phyloP scores from a whole-genome alignment of 768 basidiomycete species.

The Suillus lakei region DNA sequence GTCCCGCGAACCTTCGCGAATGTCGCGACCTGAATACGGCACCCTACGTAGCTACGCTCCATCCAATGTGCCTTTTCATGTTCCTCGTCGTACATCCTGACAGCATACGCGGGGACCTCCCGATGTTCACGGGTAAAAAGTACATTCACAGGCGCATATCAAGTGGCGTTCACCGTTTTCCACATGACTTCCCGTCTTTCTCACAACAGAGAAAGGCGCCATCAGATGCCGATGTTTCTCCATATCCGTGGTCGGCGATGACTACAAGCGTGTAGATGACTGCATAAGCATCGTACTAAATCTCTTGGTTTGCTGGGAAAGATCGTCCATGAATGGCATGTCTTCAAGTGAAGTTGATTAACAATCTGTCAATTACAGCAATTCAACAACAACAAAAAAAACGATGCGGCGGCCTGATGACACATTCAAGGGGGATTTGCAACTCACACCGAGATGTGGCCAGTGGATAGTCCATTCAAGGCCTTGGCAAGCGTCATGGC shows the following conservation, averaged over 20 bases:
- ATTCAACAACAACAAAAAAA: not conserved
- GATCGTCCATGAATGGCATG: not conserved
- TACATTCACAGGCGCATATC: not conserved
- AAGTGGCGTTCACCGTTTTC: not conserved
- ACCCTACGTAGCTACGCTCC: not conserved
- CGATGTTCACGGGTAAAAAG: not conserved
- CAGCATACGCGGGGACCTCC: not conserved
- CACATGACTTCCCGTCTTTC: slow-evolving; percentile 1
- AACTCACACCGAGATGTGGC: not conserved
- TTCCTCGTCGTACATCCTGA: not conserved
- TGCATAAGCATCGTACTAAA: not conserved
- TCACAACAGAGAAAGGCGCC: slow-evolving; percentile 5
- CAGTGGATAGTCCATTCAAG: not conserved
- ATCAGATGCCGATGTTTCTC: not conserved
- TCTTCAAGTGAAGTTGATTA: not conserved
- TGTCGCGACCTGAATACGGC: not conserved
- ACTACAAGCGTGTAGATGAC: not conserved
- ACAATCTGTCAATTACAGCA: not conserved
- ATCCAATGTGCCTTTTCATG: slow-evolving; percentile 4
- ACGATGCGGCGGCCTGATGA: not conserved
- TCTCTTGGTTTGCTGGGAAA: not conserved
- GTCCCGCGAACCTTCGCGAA: not conserved
- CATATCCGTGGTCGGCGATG: not conserved
- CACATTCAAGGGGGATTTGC: not conserved
- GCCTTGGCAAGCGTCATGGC: not conserved